phyloP scores from a whole-genome alignment of 1,284 basidiomycete genomes.

The Xanthoconium separans region DNA sequence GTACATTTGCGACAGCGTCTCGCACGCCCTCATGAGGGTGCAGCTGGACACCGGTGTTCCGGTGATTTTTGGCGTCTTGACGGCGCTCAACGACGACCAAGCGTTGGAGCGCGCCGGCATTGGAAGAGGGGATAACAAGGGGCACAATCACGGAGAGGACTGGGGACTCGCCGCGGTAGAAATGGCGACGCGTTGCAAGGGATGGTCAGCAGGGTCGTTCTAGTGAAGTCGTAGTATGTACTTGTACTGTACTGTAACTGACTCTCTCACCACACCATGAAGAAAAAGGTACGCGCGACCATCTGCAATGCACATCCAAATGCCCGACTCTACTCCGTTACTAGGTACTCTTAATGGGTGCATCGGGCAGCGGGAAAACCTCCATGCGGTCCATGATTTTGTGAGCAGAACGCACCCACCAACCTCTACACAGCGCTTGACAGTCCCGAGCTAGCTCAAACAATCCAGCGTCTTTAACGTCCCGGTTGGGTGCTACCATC shows the following conservation, averaged over 20 bases:
- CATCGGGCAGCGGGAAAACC: constrained; percentile 88
- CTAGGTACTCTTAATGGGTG: constrained; percentile 92
- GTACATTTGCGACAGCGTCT: constrained; percentile 94
- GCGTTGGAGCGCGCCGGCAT: constrained; percentile 91
- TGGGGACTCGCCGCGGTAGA: constrained; percentile 97
- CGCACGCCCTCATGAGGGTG: constrained; percentile 91
- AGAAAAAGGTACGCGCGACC: constrained; percentile 35
- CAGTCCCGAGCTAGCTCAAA: constrained; percentile 65
- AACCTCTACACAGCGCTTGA: not conserved
- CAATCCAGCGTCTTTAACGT: constrained; percentile 89
- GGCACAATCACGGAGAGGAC: constrained; percentile 94
- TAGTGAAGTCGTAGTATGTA: constrained; percentile 14
- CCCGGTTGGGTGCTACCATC: constrained; percentile 92
- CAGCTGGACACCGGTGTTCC: constrained; percentile 94
- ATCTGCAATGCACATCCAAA: not conserved
- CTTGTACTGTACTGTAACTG: no score
- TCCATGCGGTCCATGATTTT: constrained; percentile 99
- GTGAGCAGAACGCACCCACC: constrained; percentile 46
- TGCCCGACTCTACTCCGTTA: constrained; percentile 4
- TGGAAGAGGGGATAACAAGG: constrained; percentile 60
- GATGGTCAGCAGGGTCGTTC: constrained; percentile 80
- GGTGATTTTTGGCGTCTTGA: constrained; percentile 96
- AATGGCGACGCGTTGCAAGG: constrained; percentile 71
- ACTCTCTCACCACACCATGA: constrained; percentile 38
- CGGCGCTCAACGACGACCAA: constrained; percentile 91